phyloP scores from a whole-genome alignment of 1,284 basidiomycete genomes.

The Austroboletus novae-zelandiae region DNA sequence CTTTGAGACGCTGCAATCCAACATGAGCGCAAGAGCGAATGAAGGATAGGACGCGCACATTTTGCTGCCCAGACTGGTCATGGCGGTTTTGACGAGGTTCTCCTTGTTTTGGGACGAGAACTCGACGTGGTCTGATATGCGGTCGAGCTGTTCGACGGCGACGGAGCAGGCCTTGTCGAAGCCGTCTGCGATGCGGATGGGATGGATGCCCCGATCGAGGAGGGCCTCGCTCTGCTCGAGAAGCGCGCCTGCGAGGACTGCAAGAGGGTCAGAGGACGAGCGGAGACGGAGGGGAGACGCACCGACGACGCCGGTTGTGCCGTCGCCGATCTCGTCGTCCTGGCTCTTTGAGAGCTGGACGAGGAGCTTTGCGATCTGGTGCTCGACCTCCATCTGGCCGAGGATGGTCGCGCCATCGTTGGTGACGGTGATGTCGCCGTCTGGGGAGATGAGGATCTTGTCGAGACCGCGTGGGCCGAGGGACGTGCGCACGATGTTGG shows the following conservation, averaged over 20 bases:
- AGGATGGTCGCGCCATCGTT: slow-evolving; percentile 98
- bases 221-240: slow-evolving; percentile 88
- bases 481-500: slow-evolving; percentile 94
- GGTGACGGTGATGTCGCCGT: slow-evolving; percentile 98
- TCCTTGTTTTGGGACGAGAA: slow-evolving; percentile 82
- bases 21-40: slow-evolving; percentile 7
- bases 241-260: slow-evolving; percentile 92
- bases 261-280: neutral
- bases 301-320: slow-evolving; percentile 98
- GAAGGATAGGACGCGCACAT: slow-evolving; percentile 56
- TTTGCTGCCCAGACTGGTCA: slow-evolving; percentile 96
- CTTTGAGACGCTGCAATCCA: slow-evolving; percentile 81
- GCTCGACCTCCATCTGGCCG: slow-evolving; percentile 96
- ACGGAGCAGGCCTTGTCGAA: slow-evolving; percentile 93
- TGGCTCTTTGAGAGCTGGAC: slow-evolving; percentile 97
- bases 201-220: slow-evolving; percentile 97
- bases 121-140: slow-evolving; percentile 88
- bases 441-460: slow-evolving; percentile 98
- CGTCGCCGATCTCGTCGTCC: slow-evolving; percentile 99
- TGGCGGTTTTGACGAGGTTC: slow-evolving; percentile 92
- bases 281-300: slow-evolving; percentile 34
- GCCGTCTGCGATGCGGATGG: slow-evolving; percentile 97
- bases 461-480: slow-evolving; percentile 96
- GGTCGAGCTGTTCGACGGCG: slow-evolving; percentile 88
- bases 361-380: slow-evolving; percentile 96